These are phyloP conservation scores for Sphaerulina musiva DNA, from an alignment of 2,329 filamentous ascomycete species.

Conservation along the genomic window DNA sequence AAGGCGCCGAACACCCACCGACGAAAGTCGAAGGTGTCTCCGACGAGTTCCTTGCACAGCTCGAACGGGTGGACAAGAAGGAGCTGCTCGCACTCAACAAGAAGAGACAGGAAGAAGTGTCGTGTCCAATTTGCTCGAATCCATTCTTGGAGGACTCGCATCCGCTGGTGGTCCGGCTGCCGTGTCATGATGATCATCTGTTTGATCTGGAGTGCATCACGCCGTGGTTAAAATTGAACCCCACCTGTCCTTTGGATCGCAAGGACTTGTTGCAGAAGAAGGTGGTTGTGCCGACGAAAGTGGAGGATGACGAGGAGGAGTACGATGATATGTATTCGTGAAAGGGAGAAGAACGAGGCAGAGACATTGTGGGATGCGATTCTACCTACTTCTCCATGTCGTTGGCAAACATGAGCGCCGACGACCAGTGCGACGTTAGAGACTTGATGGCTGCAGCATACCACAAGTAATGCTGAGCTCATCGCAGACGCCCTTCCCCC, in stretches of 20 bases:
- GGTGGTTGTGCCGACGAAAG: constrained; percentile 31
- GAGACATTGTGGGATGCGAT: no score
- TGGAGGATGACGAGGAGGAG: constrained; percentile 46
- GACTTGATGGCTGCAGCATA: no score
- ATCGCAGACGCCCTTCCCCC: no score
- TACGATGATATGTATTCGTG: constrained; percentile 48
- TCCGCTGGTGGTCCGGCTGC: constrained; percentile 57
- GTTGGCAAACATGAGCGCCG: no score
- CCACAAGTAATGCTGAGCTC: no score
- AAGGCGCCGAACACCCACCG: constrained; percentile 53
- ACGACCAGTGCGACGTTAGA: no score
- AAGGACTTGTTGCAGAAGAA: constrained; percentile 54
- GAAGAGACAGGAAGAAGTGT: constrained; percentile 35
- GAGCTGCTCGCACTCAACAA: constrained; percentile 32
- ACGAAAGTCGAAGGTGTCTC: constrained; percentile 55
- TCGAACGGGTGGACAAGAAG: constrained; percentile 54
- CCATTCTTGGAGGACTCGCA: constrained; percentile 57
- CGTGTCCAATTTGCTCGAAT: constrained; percentile 56
- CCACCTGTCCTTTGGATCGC: constrained; percentile 58
- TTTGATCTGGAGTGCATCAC: constrained; percentile 61
- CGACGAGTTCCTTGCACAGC: constrained; percentile 54
- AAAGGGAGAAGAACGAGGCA: not conserved
- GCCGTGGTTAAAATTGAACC: constrained; percentile 58
- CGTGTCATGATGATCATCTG: constrained; percentile 55
- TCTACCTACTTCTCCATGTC: no score